Conservation (phyloP, 2,329 filamentous ascomycete genomes). For the Colletotrichum sp. region DNA sequence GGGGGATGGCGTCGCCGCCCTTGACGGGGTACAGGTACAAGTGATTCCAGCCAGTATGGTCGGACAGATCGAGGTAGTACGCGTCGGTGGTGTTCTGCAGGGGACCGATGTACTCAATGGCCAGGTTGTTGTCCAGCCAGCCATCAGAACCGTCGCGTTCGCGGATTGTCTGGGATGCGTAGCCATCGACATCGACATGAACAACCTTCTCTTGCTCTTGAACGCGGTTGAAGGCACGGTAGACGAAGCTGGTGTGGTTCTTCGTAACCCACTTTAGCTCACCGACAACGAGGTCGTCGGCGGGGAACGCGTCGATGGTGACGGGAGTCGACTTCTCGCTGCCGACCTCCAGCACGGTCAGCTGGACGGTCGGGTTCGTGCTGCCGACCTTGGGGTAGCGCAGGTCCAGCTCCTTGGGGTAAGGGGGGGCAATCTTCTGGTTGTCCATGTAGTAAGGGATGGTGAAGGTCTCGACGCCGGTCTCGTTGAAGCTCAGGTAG, state of each 20-base stretch:
- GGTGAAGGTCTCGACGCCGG: slow-evolving; percentile 69
- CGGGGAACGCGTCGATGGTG: slow-evolving; percentile 60
- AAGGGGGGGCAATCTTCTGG: slow-evolving; percentile 60
- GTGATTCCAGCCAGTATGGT: slow-evolving; percentile 69
- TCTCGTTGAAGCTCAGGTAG: slow-evolving; percentile 89
- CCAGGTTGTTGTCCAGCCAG: slow-evolving; percentile 66
- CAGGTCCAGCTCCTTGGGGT: slow-evolving; percentile 66
- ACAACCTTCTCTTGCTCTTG: slow-evolving; percentile 70
- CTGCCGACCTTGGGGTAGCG: slow-evolving; percentile 74
- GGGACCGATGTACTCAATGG: slow-evolving; percentile 60
- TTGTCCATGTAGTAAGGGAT: slow-evolving; percentile 71
- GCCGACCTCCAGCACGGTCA: slow-evolving; percentile 62
- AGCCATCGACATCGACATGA: slow-evolving; percentile 57
- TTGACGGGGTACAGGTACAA: slow-evolving; percentile 67
- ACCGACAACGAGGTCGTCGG: slow-evolving; percentile 68
- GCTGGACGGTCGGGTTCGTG: slow-evolving; percentile 68
- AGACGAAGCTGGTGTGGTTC: slow-evolving; percentile 63
- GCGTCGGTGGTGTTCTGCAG: slow-evolving; percentile 38
- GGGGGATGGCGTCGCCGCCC: slow-evolving; percentile 57
- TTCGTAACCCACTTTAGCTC: slow-evolving; percentile 73
- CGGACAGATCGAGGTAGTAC: slow-evolving; percentile 72
- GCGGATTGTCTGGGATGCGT: slow-evolving; percentile 52
- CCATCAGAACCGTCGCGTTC: slow-evolving; percentile 64
- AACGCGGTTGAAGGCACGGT: slow-evolving; percentile 71
- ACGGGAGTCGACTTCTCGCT: slow-evolving; percentile 50